Evolutionary conservation across 108 stramenopile species (phyloP).

Genomic region (Cyclotella distinguenda): DNA sequence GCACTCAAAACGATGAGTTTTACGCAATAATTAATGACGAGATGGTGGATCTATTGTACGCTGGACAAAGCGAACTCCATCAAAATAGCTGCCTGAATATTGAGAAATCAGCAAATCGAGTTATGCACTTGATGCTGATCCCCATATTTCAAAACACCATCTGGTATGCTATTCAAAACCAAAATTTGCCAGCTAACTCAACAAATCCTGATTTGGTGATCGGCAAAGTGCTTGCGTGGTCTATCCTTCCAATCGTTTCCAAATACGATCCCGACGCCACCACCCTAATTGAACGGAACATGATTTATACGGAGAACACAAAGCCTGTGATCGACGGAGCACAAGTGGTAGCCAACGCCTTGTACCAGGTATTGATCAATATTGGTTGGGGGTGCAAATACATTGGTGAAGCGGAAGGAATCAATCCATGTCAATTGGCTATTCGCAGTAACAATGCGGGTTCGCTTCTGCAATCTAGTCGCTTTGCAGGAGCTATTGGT

Average conservation of each 20-base stretch:
- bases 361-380: conserved; percentile 51
- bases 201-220: conserved; percentile 46
- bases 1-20: conserved; percentile 52
- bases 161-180: conserved; percentile 64
- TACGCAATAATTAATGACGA: conserved; percentile 61
- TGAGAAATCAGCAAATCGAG: conserved; percentile 51
- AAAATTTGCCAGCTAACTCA: conserved; percentile 36
- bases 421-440: conserved; percentile 49
- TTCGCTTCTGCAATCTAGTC: too few species aligned
- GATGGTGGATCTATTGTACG: conserved; percentile 64
- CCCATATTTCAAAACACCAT: conserved; percentile 74
- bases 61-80: conserved; percentile 66
- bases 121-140: conserved; percentile 54
- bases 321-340: conserved; percentile 60
- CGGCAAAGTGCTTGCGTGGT: conserved; percentile 64
- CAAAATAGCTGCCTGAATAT: conserved; percentile 58
- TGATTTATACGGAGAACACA: conserved; percentile 47
- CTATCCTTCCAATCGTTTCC: conserved; percentile 68
- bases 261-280: conserved; percentile 51
- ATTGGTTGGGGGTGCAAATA: conserved; percentile 58
- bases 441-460: too few species aligned
- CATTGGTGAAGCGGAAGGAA: conserved; percentile 54
- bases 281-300: conserved; percentile 59
- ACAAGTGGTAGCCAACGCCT: conserved; percentile 69
- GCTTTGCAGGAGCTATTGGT: too few species aligned